Evolutionary conservation across 352 stramenopile genomes (phyloP).

Genomic region (Globisporangium echinulatum): DNA sequence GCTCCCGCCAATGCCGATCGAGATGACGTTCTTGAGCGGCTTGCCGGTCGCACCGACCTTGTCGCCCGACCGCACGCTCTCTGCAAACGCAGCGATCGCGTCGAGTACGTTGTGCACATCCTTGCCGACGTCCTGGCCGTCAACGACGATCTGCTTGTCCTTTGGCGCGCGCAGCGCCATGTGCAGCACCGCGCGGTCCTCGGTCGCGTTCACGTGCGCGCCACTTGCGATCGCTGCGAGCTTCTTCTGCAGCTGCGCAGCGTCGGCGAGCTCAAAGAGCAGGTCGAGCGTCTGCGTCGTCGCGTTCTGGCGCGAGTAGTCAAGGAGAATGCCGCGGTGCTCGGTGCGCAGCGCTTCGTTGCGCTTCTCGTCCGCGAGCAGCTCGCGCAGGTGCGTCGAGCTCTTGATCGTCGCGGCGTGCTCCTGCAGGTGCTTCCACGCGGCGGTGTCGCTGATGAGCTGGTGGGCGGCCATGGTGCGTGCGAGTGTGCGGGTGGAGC

Average conservation of each 20-base stretch:
- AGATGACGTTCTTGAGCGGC: slow-evolving; percentile 92
- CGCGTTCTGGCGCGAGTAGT: slow-evolving; percentile 93
- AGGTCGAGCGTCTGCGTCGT: slow-evolving; percentile 85
- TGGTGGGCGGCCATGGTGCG: slow-evolving; percentile 4
- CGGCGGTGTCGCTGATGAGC: slow-evolving; percentile 67
- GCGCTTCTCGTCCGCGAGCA: slow-evolving; percentile 85
- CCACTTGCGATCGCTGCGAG: slow-evolving; percentile 89
- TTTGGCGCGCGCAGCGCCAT: slow-evolving; percentile 90
- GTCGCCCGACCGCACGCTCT: slow-evolving; percentile 84
- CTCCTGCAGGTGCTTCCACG: slow-evolving; percentile 68
- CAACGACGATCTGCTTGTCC: slow-evolving; percentile 83
- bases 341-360: slow-evolving; percentile 88
- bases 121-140: slow-evolving; percentile 93
- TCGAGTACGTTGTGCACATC: slow-evolving; percentile 95
- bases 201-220: slow-evolving; percentile 94
- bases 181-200: slow-evolving; percentile 95
- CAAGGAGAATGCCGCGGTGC: slow-evolving; percentile 91
- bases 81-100: slow-evolving; percentile 92
- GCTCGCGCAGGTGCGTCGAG: slow-evolving; percentile 84
- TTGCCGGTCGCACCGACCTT: slow-evolving; percentile 92
- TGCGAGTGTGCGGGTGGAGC: background rate
- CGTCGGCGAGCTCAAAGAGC: slow-evolving; percentile 89
- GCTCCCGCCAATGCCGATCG: slow-evolving; percentile 94
- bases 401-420: slow-evolving; percentile 77
- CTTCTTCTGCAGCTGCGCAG: slow-evolving; percentile 82